Conservation (phyloP, 2,329 filamentous ascomycete genomes). For the Trichoderma sp. region DNA sequence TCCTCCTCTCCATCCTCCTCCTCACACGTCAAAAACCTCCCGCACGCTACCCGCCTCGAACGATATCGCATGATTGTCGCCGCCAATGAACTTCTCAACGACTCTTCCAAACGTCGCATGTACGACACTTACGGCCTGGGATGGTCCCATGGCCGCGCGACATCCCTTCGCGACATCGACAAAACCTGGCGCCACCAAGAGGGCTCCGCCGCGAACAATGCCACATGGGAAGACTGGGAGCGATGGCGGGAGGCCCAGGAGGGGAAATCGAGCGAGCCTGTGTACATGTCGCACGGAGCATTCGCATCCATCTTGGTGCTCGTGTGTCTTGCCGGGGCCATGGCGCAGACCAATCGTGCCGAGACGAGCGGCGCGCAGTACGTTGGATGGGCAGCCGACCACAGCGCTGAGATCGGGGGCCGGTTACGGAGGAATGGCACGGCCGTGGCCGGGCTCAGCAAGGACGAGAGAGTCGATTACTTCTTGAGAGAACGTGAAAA, state of each 20-base stretch:
- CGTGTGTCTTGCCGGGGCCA: conserved; percentile 65
- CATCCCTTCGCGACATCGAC: conserved; percentile 47
- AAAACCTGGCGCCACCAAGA: conserved; percentile 48
- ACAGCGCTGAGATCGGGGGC: conserved; percentile 62
- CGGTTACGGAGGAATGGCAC: conserved; percentile 53
- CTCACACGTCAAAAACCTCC: conserved; percentile 33
- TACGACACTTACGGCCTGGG: conserved; percentile 82
- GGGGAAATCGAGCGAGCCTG: conserved; percentile 48
- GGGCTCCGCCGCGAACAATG: conserved; percentile 61
- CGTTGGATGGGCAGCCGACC: conserved; percentile 63
- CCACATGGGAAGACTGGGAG: conserved; percentile 98
- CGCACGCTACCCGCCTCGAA: conserved; percentile 63
- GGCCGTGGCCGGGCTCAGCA: conserved; percentile 49
- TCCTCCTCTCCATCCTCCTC: conserved; percentile 5
- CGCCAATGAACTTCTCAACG: conserved; percentile 83
- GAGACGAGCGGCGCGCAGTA: conserved; percentile 59
- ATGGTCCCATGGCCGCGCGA: conserved; percentile 61
- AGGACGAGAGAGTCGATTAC: conserved; percentile 67
- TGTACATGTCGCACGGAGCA: conserved; percentile 73
- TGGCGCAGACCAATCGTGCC: conserved; percentile 69
- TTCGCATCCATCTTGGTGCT: conserved; percentile 70
- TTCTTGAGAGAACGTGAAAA: conserved; percentile 73
- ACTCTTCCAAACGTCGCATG: conserved; percentile 70
- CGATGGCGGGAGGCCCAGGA: conserved; percentile 62
- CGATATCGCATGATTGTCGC: conserved; percentile 86